Evolutionary conservation across 2,329 filamentous ascomycete species (phyloP).

Genomic region (Monosporascus sp.): DNA sequence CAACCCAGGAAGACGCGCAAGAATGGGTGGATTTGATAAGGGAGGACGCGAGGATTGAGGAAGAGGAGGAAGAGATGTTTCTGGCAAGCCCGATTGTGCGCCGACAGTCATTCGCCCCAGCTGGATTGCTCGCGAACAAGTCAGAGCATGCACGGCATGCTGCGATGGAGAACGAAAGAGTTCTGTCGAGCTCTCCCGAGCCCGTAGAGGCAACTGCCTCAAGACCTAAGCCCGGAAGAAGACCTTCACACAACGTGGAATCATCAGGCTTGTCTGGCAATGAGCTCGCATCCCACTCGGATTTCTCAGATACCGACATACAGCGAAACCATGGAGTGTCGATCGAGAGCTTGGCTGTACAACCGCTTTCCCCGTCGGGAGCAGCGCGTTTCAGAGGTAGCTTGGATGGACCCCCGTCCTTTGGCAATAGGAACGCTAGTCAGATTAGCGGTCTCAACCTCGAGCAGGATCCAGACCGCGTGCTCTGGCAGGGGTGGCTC

Average conservation of each 20-base stretch:
- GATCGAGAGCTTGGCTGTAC: conserved; percentile 43
- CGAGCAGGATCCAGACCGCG: conserved; percentile 70
- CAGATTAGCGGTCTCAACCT: conserved; percentile 54
- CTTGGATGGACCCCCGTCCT: conserved; percentile 24
- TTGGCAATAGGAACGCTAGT: conserved; percentile 50
- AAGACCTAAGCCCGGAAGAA: conserved; percentile 31
- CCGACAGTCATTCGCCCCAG: conserved; percentile 37
- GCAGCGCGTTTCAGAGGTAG: conserved; percentile 22
- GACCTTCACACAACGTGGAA: conserved; percentile 57
- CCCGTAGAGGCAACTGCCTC: conserved; percentile 37
- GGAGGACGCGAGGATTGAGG: conserved; percentile 73
- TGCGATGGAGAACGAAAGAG: conserved; percentile 32
- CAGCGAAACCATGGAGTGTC: conserved; percentile 44
- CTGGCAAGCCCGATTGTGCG: conserved; percentile 59
- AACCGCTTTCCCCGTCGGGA: conserved; percentile 28
- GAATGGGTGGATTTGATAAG: conserved; percentile 84
- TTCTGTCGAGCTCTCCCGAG: conserved; percentile 58
- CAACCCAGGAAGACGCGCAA: conserved; percentile 66
- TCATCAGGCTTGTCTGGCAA: conserved; percentile 60
- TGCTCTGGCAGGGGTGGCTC: conserved; percentile 92
- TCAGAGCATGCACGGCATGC: conserved; percentile 15
- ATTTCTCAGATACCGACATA: conserved; percentile 70
- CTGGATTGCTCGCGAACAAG: conserved; percentile 15
- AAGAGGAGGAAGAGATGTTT: conserved; percentile 81
- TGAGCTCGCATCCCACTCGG: conserved; percentile 74